Evolutionary conservation across 1,284 basidiomycete species (phyloP), one percentile per base, ranked within the genome.

Genomic region (Boletus coffeatus): DNA sequence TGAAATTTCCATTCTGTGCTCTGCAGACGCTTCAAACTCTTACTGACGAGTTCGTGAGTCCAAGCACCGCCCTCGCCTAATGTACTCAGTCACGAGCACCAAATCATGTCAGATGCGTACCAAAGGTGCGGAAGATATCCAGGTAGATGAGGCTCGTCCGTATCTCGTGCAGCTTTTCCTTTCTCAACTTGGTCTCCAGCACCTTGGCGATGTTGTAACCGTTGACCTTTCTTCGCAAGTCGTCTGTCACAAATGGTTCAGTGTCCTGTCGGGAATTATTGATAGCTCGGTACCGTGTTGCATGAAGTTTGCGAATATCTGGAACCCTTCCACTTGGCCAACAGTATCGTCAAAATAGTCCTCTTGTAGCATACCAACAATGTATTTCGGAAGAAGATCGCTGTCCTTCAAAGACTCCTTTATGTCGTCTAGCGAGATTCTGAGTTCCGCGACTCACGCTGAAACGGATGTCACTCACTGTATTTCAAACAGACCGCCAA

Each of bases 291-390:
- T 64, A 71, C 69, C 63, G 6, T 71, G 32, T 55, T 62, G 58
- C 64, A 74, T 73, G 6, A 74, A 46, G 29, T 73, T 61, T 14
- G 55, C 57, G 10, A 74, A 74, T 5, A 71, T 64, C 37, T 71
- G 72, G 57, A 74, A 71, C 5, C 72, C 70, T 58, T 71, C 69
- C 1, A 73, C 60, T 4, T n/a, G 58, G 21, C 72, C 72, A 1
- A 71, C 62, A 8, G 72, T 65, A 50, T 74, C 72, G 4, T 71
- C 69, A 10, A 71, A 74, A n/a, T 67, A 74, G 58, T 74, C 62
- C 37, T 65, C 52, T 29, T 56, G 58, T 8, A 73, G 56, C 70
- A 71, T 71, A 3, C 64, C 56, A 16, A 71, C 65, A 2, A 71
- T 67, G 11, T 67, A 16, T 48, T 63, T 64, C 4, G 71, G 61